These are phyloP conservation scores for Marasmius fiardii DNA, from an alignment of 1,284 basidiomycete genomes.

Conservation along the genomic window DNA sequence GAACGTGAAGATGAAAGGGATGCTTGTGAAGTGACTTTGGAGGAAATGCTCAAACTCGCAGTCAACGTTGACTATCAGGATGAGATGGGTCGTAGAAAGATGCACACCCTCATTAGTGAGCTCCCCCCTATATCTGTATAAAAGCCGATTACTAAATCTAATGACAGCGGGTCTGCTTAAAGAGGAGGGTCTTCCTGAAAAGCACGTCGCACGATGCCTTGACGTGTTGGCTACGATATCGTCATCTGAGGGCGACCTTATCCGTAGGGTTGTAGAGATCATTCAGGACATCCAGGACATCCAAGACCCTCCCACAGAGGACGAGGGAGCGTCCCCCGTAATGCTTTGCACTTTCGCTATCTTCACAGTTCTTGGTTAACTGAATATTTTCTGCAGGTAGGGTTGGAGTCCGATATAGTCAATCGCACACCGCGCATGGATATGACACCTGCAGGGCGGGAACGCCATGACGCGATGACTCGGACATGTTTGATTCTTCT, in stretches of 20 bases:
- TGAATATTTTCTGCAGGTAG: neutral
- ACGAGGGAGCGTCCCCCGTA: conserved; percentile 39
- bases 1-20: conserved; percentile 40
- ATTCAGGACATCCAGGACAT: conserved; percentile 84
- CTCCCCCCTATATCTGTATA: neutral
- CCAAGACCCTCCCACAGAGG: conserved; percentile 56
- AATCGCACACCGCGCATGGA: conserved; percentile 36
- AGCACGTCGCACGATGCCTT: conserved; percentile 75
- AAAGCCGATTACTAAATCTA: conserved; percentile 4
- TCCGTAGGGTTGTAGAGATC: conserved; percentile 89
- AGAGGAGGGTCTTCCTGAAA: conserved; percentile 68
- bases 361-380: neutral
- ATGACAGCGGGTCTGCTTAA: conserved; percentile 70
- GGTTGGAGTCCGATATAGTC: neutral
- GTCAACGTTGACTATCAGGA: conserved; percentile 89
- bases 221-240: conserved; percentile 84
- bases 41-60: conserved; percentile 81
- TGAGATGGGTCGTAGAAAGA: conserved; percentile 89
- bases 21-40: conserved; percentile 53
- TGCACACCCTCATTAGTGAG: conserved; percentile 84
- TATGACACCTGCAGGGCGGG: conserved; percentile 52
- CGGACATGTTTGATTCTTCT: conserved; percentile 78
- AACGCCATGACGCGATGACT: conserved; percentile 64
- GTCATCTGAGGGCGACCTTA: conserved; percentile 81
- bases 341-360: conserved; percentile 4